phyloP scores from a whole-genome alignment of 2,329 filamentous ascomycete species.

The Cytospora mali region DNA sequence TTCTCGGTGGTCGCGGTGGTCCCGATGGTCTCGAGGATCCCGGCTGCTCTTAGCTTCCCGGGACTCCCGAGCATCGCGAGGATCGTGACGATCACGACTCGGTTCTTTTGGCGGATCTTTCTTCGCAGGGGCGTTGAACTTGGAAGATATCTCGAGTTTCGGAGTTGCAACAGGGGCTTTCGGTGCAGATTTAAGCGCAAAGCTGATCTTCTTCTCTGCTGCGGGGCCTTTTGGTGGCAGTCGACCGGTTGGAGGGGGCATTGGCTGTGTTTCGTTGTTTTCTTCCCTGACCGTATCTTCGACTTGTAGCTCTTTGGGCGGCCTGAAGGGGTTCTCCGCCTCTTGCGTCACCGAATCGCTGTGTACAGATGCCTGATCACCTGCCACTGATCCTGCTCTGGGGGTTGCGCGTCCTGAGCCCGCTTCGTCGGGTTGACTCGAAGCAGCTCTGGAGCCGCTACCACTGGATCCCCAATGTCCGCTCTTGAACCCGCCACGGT shows the following conservation, averaged over 20 bases:
- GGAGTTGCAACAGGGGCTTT: slow-evolving; percentile 60
- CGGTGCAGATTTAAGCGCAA: slow-evolving; percentile 80
- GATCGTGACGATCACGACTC: slow-evolving; percentile 39
- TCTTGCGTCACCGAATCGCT: slow-evolving; percentile 48
- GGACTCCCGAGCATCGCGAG: slow-evolving; percentile 35
- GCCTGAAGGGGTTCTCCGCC: slow-evolving; percentile 62
- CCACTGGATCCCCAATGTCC: slow-evolving; percentile 69
- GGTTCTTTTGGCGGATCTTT: slow-evolving; percentile 38
- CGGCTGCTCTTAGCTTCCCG: slow-evolving; percentile 24
- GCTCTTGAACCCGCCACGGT: slow-evolving; percentile 66
- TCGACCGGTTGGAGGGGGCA: slow-evolving; percentile 55
- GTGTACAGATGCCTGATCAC: slow-evolving; percentile 21
- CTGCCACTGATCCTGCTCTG: slow-evolving; percentile 26
- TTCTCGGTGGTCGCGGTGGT: slow-evolving; percentile 42
- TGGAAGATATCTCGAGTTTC: slow-evolving; percentile 68
- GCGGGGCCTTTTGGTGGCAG: slow-evolving; percentile 57
- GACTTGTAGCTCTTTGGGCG: slow-evolving; percentile 65
- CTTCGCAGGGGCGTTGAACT: slow-evolving; percentile 61
- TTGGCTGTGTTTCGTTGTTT: slow-evolving; percentile 50
- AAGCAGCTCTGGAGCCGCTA: slow-evolving; percentile 37
- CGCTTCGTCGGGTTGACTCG: slow-evolving; percentile 36
- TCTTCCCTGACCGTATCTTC: slow-evolving; percentile 63
- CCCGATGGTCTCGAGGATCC: slow-evolving; percentile 21
- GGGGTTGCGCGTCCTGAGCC: slow-evolving; percentile 33
- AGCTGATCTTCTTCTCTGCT: slow-evolving; percentile 75